Conservation (phyloP, 371 early-diverging fungal species). For the Zychaea mexicana region DNA sequence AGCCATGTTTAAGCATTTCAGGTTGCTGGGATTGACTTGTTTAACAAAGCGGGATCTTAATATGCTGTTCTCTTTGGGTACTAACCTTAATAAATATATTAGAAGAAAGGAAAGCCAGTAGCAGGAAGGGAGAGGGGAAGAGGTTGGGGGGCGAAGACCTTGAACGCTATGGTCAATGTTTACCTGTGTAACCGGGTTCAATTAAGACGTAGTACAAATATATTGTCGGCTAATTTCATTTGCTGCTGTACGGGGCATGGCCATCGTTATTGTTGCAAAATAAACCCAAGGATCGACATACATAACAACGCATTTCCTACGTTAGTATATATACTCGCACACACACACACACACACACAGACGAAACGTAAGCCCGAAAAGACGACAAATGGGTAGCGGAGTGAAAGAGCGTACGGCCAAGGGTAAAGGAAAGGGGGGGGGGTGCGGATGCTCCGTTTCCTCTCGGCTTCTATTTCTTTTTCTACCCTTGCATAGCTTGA, state of each 20-base stretch:
- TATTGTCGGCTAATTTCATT: not conserved
- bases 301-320: too few relatives aligned
- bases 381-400: too few relatives aligned
- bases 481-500: not conserved
- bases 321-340: too few relatives aligned
- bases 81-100: not conserved
- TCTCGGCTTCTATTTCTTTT: too few relatives aligned
- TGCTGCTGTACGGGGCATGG: not conserved
- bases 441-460: too few relatives aligned
- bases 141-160: not conserved
- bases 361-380: too few relatives aligned
- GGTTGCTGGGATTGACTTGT: too few relatives aligned
- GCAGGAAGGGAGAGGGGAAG: not conserved
- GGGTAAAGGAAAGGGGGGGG: too few relatives aligned
- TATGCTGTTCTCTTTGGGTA: too few relatives aligned
- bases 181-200: not conserved
- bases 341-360: not conserved
- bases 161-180: slow-evolving; percentile 3
- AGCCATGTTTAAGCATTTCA: too few relatives aligned
- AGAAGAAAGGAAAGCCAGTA: not conserved
- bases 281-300: not conserved
- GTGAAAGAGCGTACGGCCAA: too few relatives aligned
- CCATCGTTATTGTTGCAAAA: not conserved
- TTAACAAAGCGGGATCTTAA: not conserved
- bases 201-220: not conserved